phyloP scores from a whole-genome alignment of 345 rosid genomes.

The Salix udensis region DNA sequence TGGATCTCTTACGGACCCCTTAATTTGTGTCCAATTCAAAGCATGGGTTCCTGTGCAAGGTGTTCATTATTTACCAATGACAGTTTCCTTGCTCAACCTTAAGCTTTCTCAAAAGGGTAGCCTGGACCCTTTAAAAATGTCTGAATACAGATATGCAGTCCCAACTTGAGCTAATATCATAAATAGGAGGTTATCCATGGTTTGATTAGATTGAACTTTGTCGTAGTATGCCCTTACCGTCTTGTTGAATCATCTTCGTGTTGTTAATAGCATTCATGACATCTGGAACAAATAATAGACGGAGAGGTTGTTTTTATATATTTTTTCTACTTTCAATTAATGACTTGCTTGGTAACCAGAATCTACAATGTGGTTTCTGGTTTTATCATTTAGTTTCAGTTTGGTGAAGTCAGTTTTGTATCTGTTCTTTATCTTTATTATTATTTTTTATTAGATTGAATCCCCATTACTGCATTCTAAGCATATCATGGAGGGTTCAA shows the following conservation, averaged over 20 bases:
- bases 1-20: neutral
- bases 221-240: neutral
- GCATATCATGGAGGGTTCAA: conserved; percentile 5
- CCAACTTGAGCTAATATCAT: too few species aligned
- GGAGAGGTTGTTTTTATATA: neutral
- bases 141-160: neutral
- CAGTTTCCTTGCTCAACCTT: neutral
- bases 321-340: neutral
- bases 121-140: neutral
- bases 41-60: neutral
- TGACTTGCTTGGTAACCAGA: neutral
- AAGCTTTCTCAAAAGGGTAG: neutral
- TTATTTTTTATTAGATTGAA: conserved; percentile 2
- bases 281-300: neutral
- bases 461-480: conserved; percentile 14
- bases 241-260: neutral
- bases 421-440: neutral
- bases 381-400: neutral
- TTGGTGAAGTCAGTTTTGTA: neutral
- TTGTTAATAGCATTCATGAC: neutral
- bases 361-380: neutral
- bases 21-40: neutral
- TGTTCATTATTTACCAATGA: neutral
- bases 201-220: neutral
- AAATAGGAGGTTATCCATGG: too few species aligned